Evolutionary conservation across 805 yeast genomes (phyloP).

Genomic region (Hanseniaspora lindneri): DNA sequence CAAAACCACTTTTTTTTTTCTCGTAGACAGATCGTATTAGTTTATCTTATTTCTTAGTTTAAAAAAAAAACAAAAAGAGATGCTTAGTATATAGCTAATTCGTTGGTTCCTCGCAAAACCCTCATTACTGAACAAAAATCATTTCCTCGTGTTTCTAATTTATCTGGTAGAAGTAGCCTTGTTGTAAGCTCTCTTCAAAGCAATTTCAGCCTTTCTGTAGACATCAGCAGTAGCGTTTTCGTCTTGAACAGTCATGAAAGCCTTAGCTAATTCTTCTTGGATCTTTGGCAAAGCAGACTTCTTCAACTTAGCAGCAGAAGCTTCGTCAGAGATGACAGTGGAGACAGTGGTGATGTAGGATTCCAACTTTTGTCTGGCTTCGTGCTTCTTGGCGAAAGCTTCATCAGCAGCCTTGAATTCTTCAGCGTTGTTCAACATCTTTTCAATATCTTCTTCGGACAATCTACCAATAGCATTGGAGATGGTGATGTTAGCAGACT

Average conservation of each 20-base stretch:
- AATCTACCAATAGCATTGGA: constrained; percentile 98
- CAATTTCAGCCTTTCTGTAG: constrained; percentile 97
- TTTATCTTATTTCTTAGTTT: background rate
- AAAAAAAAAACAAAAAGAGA: background rate
- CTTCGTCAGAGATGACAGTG: constrained; percentile 95
- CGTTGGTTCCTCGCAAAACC: background rate
- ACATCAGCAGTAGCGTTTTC: constrained; percentile 96
- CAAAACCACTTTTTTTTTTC: too few species aligned
- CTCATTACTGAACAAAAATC: background rate
- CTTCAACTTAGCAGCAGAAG: constrained; percentile 94
- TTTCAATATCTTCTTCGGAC: constrained; percentile 90
- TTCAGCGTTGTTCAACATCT: constrained; percentile 98
- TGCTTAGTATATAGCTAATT: background rate
- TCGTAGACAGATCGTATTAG: background rate
- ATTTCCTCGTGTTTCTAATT: constrained; percentile 22
- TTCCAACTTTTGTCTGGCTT: constrained; percentile 98
- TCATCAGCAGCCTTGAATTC: constrained; percentile 98
- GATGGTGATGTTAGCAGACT: constrained; percentile 95
- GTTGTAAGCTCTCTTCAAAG: constrained; percentile 98
- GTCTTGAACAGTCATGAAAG: constrained; percentile 92
- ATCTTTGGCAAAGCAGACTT: constrained; percentile 93
- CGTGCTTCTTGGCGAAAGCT: constrained; percentile 98
- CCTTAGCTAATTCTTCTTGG: constrained; percentile 95
- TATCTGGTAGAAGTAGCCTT: constrained; percentile 98
- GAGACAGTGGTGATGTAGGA: constrained; percentile 94